These are phyloP conservation scores for Penicillium digitatum DNA, from an alignment of 2,329 filamentous ascomycete genomes.

Conservation along the genomic window DNA sequence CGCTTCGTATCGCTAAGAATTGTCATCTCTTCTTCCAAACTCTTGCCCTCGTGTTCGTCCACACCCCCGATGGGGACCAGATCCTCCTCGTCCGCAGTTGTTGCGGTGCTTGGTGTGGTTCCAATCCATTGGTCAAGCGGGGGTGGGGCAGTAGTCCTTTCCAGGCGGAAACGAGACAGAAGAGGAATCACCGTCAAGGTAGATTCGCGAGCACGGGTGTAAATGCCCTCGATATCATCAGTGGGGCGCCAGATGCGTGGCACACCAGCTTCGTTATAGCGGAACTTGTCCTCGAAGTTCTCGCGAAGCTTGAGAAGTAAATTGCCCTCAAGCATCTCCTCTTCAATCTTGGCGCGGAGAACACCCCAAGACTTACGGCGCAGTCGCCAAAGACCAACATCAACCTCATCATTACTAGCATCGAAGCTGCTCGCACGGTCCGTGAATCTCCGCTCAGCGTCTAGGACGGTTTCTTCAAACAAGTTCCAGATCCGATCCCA, in stretches of 20 bases:
- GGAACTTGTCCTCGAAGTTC: constrained; percentile 99
- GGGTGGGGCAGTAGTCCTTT: constrained; percentile 68
- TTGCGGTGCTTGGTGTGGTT: constrained; percentile 66
- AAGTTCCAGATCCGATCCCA: constrained; percentile 95
- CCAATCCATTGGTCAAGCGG: constrained; percentile 85
- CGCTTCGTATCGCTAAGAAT: constrained; percentile 86
- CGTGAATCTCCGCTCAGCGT: constrained; percentile 80
- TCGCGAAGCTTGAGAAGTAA: constrained; percentile 90
- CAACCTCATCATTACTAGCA: constrained; percentile 83
- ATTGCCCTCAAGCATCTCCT: constrained; percentile 98
- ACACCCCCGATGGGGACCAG: constrained; percentile 84
- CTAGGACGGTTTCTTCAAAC: constrained; percentile 75
- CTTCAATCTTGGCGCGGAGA: constrained; percentile 83
- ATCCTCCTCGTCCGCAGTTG: constrained; percentile 84
- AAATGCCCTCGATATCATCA: constrained; percentile 94
- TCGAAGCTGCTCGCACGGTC: constrained; percentile 91
- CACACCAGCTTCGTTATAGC: constrained; percentile 91
- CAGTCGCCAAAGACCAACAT: constrained; percentile 86
- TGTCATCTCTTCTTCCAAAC: constrained; percentile 91
- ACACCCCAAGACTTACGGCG: constrained; percentile 93
- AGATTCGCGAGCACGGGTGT: constrained; percentile 86
- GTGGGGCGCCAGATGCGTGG: constrained; percentile 94
- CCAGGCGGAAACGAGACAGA: constrained; percentile 75
- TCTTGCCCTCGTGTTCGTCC: constrained; percentile 92
- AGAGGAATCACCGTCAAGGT: constrained; percentile 88